These are phyloP conservation scores for Oryza meyeriana DNA, from an alignment of 176 grass and related monocot genomes.

Conservation along the genomic window DNA sequence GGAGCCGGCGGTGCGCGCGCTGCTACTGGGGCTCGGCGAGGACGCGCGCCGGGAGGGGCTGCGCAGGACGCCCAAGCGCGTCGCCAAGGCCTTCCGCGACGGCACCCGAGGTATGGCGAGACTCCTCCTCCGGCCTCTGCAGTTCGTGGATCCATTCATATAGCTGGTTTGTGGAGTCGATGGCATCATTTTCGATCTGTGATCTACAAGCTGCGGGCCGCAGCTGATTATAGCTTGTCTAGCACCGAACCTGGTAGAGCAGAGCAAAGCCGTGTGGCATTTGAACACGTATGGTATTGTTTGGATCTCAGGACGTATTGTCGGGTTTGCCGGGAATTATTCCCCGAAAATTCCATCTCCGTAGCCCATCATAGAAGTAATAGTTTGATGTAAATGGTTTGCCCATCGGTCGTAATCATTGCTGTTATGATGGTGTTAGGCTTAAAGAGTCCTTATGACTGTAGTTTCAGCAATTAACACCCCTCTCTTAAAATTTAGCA, in stretches of 20 bases:
- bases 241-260: neutral
- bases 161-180: neutral
- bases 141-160: conserved; percentile 28
- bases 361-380: neutral
- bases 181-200: neutral
- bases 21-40: conserved; percentile 85
- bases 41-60: conserved; percentile 74
- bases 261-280: neutral
- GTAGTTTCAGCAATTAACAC: neutral
- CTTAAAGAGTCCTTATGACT: neutral
- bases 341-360: conserved; percentile 9
- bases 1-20: conserved; percentile 56
- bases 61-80: conserved; percentile 75
- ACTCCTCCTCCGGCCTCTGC: neutral
- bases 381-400: neutral
- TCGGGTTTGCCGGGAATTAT: neutral
- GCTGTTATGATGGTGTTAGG: neutral
- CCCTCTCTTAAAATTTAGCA: neutral
- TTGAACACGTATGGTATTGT: neutral
- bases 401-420: conserved; percentile 7
- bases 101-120: conserved; percentile 61
- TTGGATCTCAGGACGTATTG: conserved; percentile 14
- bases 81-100: conserved; percentile 94
- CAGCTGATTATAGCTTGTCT: neutral
- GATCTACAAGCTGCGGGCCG: neutral